Conservation (phyloP, 495 filamentous ascomycete species). For the Daldinia grandis region DNA sequence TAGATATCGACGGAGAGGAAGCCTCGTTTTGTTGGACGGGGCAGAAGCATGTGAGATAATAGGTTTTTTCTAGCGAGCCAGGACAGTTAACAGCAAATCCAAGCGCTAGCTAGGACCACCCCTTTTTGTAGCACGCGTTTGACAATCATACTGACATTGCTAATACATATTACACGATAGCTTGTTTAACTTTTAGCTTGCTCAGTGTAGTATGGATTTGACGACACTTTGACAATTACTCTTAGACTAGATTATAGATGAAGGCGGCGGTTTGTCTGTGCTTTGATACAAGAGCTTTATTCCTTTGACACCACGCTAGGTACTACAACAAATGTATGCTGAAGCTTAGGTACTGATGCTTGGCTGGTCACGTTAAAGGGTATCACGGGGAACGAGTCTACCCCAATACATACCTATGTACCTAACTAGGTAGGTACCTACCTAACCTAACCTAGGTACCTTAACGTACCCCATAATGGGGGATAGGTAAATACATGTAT, state of each 20-base stretch:
- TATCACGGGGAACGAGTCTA: conserved; percentile 26
- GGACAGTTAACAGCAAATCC: conserved; percentile 3
- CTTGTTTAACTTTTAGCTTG: background rate
- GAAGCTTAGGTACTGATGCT: background rate
- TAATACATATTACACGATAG: background rate
- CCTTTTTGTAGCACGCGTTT: conserved; percentile 7
- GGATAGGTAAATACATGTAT: too few species aligned
- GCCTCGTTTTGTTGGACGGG: conserved; percentile 10
- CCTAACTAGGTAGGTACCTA: too few species aligned
- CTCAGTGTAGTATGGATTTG: too few species aligned
- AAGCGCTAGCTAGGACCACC: background rate
- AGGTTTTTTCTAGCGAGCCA: conserved; percentile 8
- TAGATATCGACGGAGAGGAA: conserved; percentile 33
- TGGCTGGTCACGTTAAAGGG: conserved; percentile 19
- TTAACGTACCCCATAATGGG: too few species aligned
- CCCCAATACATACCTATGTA: background rate
- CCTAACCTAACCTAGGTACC: too few species aligned
- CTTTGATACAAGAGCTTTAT: background rate
- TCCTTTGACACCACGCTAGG: too few species aligned
- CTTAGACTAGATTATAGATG: background rate
- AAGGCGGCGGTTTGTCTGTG: background rate
- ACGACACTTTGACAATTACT: too few species aligned
- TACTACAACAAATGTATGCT: background rate
- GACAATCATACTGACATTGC: conserved; percentile 2
- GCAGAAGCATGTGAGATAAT: conserved; percentile 8